Evolutionary conservation across 371 early-diverging fungal species (phyloP), one percentile per base, ranked within the genome.

Genomic region (Actinomucor elegans): DNA sequence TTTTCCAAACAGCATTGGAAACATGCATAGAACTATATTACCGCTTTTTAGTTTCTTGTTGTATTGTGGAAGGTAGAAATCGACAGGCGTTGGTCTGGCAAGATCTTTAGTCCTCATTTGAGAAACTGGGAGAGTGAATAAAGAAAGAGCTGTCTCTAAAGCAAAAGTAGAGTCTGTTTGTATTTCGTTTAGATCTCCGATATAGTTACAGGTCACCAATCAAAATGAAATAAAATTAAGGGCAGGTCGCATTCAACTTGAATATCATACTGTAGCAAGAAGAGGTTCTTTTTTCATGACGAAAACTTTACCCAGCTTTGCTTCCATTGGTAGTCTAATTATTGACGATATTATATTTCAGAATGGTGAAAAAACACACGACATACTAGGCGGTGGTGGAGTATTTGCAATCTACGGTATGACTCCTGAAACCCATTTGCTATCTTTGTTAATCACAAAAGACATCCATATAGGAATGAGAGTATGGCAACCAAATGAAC

Each of bases 341-440:
- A 73, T 79, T 26, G 79, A 79, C 45, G 74, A 75, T 37, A 75
- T 79, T 46, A 34, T 49, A 10, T 79, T 64, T 48, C 45, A 44
- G 18, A 65, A 79, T 64, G 74, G 74, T 2, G 59, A 52, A 9
- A 48, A 60, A 35, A 48, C 65, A 20, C 33, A 26, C 2, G 35
- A 72, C 57, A 52, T 79, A 10, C 45, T 75, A 14, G 79, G 79
- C 17, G 79, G 79, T 15, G 79, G 63, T 9, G 79, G 79, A 31
- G 61, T 75, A 12, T 74, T 66, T 58, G 76, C 76, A 26, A 69
- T 79, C 28, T 75, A 73, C 38, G 79, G 78, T 78, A 66, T 34
- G 12, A 6, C 1, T 8, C 17, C 40, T 35, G 9, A 34, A 12
- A 27, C 23, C 18, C 10, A 6, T 11, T 14, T 52, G 17, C 7